phyloP scores from a whole-genome alignment of 148 eudicot genomes.

The Silene conica region DNA sequence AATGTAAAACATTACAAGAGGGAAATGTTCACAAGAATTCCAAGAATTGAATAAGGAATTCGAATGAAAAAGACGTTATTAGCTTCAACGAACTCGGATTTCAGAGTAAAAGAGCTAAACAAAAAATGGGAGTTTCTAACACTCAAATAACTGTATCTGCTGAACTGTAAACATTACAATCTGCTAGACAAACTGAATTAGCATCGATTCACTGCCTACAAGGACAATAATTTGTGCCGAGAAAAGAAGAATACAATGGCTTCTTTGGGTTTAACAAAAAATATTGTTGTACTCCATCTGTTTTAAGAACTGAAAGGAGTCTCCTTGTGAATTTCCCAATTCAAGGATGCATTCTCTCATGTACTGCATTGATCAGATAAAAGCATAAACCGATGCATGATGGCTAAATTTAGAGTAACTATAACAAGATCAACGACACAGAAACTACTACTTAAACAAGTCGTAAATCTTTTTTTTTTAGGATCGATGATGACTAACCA shows the following conservation, averaged over 20 bases:
- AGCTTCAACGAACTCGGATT: neutral
- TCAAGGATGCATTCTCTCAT: constrained; percentile 98
- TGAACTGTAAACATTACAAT: neutral
- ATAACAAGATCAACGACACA: too few relatives aligned
- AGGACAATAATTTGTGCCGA: neutral
- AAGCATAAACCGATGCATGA: neutral
- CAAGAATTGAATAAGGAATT: neutral
- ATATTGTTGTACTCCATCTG: constrained; percentile 49
- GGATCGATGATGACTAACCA: too few relatives aligned
- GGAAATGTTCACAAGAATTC: too few relatives aligned
- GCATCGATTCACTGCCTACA: neutral
- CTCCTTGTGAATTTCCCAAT: constrained; percentile 95
- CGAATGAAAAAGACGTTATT: neutral
- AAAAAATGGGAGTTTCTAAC: neutral
- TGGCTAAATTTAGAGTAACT: neutral
- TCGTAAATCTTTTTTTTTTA: too few relatives aligned
- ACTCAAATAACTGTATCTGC: neutral
- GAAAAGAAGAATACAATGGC: neutral
- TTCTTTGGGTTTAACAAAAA: neutral
- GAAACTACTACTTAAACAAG: too few relatives aligned
- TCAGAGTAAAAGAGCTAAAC: neutral
- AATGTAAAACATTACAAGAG: too few relatives aligned
- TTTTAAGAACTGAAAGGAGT: constrained; percentile 70
- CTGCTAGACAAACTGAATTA: neutral
- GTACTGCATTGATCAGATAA: constrained; percentile 51